Evolutionary conservation across 2,329 filamentous ascomycete genomes (phyloP).

Genomic region (Cercospora sojina): DNA sequence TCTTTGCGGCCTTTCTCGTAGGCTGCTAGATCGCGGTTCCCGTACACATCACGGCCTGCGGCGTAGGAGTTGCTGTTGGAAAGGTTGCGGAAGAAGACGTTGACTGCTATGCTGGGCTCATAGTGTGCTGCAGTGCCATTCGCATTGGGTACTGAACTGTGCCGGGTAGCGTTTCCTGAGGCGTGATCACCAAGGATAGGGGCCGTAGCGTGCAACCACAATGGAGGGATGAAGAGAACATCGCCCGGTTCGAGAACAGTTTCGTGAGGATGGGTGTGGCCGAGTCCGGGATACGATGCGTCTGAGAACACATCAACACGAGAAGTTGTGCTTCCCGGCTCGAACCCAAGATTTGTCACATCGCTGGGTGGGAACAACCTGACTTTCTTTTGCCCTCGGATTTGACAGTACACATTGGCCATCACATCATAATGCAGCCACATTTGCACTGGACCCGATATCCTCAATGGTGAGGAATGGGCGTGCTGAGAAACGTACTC

Average conservation of each 20-base stretch:
- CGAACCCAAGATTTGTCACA: conserved; percentile 66
- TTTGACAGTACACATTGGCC: conserved; percentile 81
- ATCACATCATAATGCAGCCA: conserved; percentile 94
- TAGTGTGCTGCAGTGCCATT: background rate
- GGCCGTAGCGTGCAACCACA: conserved; percentile 78
- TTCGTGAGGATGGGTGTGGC: conserved; percentile 63
- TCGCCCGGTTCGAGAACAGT: conserved; percentile 69
- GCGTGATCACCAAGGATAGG: conserved; percentile 43
- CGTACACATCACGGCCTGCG: conserved; percentile 77
- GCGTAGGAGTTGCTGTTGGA: conserved; percentile 61
- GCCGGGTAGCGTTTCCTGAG: background rate
- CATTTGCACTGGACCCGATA: conserved; percentile 78
- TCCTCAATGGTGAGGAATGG: conserved; percentile 76
- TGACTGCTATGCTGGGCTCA: conserved; percentile 69
- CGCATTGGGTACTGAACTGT: background rate
- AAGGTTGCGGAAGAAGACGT: conserved; percentile 76
- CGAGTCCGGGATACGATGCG: conserved; percentile 27
- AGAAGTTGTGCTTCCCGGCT: conserved; percentile 77
- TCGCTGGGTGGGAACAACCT: conserved; percentile 77
- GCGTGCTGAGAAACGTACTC: conserved; percentile 58
- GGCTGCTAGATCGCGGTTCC: conserved; percentile 78
- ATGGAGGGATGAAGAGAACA: conserved; percentile 73
- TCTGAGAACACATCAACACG: conserved; percentile 67
- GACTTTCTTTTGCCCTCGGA: conserved; percentile 70
- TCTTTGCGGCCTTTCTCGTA: conserved; percentile 80